Conservation (phyloP, 768 basidiomycete genomes). For the Mycena polygramma region DNA sequence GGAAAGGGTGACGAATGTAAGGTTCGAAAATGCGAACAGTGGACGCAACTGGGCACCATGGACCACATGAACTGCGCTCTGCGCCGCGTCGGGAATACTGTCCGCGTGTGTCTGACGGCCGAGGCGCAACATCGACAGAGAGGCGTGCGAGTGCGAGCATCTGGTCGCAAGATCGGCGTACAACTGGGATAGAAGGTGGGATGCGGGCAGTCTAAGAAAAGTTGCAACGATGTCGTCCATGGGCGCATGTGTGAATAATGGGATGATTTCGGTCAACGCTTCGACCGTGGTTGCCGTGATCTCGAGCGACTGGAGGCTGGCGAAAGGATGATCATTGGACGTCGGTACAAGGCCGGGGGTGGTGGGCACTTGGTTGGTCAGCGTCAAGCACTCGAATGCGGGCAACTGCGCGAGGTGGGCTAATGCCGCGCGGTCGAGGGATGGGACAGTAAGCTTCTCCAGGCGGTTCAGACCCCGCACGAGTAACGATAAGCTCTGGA, state of each 20-base stretch:
- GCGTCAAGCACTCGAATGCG: background rate
- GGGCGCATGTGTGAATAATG: background rate
- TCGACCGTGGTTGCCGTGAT: background rate
- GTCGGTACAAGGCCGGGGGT: background rate
- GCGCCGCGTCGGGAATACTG: too few species aligned
- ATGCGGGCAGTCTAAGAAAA: background rate
- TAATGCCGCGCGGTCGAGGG: constrained; percentile 6
- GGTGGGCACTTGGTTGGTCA: background rate
- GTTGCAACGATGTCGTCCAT: background rate
- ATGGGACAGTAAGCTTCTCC: background rate
- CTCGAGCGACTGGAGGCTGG: background rate
- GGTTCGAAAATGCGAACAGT: too few species aligned
- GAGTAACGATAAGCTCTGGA: background rate
- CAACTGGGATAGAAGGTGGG: background rate
- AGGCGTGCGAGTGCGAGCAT: too few species aligned
- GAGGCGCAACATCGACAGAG: too few species aligned
- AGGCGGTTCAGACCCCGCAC: background rate
- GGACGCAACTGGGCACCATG: too few species aligned
- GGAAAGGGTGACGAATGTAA: background rate
- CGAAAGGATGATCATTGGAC: background rate
- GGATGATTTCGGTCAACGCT: background rate
- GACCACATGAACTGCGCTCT: too few species aligned
- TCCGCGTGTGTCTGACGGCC: too few species aligned
- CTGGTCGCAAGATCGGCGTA: background rate
- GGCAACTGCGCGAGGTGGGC: constrained; percentile 5